Conservation (phyloP, 2,329 filamentous ascomycete species). For the Tolypocladium amazonense region DNA sequence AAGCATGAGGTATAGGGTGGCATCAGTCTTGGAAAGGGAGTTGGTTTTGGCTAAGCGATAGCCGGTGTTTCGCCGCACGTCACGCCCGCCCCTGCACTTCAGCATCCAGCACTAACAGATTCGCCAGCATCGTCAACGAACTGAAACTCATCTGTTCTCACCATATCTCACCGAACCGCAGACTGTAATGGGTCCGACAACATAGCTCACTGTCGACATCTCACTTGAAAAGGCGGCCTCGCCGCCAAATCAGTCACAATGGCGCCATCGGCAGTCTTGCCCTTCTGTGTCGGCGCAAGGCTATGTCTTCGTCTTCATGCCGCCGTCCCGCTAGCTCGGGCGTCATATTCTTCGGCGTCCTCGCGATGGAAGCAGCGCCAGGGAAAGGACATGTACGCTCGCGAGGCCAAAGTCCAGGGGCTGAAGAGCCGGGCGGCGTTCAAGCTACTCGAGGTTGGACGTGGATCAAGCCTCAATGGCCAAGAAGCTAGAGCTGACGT, state of each 20-base stretch:
- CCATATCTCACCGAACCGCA: background rate
- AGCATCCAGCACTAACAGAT: background rate
- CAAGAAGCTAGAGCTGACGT: background rate
- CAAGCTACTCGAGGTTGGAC: slow-evolving; percentile 72
- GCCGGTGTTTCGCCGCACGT: background rate
- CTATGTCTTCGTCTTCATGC: background rate
- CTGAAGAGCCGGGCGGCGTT: slow-evolving; percentile 88
- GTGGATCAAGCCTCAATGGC: background rate
- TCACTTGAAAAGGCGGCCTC: background rate
- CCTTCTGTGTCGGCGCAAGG: background rate
- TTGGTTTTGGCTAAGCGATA: background rate
- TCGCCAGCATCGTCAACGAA: background rate
- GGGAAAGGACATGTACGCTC: slow-evolving; percentile 57
- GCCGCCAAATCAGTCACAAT: background rate
- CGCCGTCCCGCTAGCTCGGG: background rate
- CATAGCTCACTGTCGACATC: background rate
- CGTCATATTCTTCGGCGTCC: slow-evolving; percentile 41
- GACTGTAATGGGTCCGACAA: background rate
- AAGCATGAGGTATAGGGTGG: background rate
- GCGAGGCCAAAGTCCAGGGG: slow-evolving; percentile 65
- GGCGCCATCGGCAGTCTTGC: background rate
- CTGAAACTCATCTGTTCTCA: background rate
- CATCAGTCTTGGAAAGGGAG: background rate
- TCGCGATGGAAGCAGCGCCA: slow-evolving; percentile 79
- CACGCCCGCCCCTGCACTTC: background rate